Evolutionary conservation across 495 filamentous ascomycete species (phyloP).

Genomic region (Podospora australis): DNA sequence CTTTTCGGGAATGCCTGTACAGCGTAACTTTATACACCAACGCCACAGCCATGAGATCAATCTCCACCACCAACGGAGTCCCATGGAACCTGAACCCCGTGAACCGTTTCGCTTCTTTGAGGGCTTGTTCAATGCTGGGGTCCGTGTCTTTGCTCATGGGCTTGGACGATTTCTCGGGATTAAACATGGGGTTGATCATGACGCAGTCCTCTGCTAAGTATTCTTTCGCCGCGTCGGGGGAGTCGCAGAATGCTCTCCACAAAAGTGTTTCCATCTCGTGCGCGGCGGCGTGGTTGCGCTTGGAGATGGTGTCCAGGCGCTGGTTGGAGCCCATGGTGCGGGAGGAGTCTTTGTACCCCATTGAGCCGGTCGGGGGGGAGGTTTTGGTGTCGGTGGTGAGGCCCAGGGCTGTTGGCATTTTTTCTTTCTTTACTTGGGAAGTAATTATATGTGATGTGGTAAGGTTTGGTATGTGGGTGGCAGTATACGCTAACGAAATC

Average conservation of each 20-base stretch:
- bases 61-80: slow-evolving; percentile 28
- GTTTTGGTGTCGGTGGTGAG: slow-evolving; percentile 20
- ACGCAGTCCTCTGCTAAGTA: slow-evolving; percentile 33
- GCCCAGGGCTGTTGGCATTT: slow-evolving; percentile 23
- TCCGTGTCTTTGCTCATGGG: slow-evolving; percentile 22
- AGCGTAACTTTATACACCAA: slow-evolving; percentile 27
- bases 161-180: slow-evolving; percentile 2
- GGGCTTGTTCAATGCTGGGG: slow-evolving; percentile 16
- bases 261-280: slow-evolving; percentile 28
- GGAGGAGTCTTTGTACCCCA: slow-evolving; percentile 7
- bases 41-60: slow-evolving; percentile 30
- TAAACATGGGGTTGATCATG: slow-evolving; percentile 32
- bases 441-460: no score
- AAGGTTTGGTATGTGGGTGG: no score
- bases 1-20: slow-evolving; percentile 15
- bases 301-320: slow-evolving; percentile 32
- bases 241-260: slow-evolving; percentile 33
- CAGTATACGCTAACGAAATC: no score
- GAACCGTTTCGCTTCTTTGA: slow-evolving; percentile 19
- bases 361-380: neutral
- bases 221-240: slow-evolving; percentile 22
- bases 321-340: slow-evolving; percentile 15
- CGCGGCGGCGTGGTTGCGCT: slow-evolving; percentile 33
- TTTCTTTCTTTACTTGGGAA: no score
- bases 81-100: slow-evolving; percentile 23